phyloP scores from a whole-genome alignment of 495 filamentous ascomycete species.

The Aspergillus steynii region DNA sequence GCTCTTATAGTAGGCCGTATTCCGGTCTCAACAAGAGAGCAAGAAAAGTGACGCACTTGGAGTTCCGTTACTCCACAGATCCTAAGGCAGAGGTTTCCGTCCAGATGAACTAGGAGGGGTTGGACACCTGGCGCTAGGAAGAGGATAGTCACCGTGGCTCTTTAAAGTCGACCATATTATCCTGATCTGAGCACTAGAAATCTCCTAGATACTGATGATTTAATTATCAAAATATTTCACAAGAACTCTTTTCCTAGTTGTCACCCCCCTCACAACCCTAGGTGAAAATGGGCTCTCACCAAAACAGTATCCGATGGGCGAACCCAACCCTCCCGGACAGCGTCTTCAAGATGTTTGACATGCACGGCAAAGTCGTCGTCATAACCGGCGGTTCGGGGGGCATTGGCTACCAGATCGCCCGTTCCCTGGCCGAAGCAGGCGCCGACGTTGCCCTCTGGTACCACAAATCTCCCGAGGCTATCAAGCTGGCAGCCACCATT shows the following conservation, averaged over 20 bases:
- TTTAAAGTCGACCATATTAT: background rate
- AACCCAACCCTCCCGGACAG: constrained; percentile 42
- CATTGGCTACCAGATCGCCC: constrained; percentile 64
- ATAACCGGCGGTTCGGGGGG: constrained; percentile 65
- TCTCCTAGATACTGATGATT: background rate
- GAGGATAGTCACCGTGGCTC: background rate
- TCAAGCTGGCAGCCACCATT: constrained; percentile 55
- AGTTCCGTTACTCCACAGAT: background rate
- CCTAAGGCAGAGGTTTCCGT: background rate
- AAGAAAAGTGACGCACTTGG: too few species aligned
- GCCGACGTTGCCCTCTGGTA: constrained; percentile 62
- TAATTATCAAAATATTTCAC: background rate
- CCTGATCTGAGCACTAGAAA: background rate
- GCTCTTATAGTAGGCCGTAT: background rate
- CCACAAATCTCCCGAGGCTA: constrained; percentile 48
- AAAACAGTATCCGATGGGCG: background rate
- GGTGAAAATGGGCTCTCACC: background rate
- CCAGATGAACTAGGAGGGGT: background rate
- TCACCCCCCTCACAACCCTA: background rate
- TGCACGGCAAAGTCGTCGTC: constrained; percentile 59
- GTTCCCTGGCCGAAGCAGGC: constrained; percentile 62
- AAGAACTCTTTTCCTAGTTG: background rate
- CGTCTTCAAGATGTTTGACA: background rate
- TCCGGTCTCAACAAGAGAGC: too few species aligned
- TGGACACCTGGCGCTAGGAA: background rate